Conservation (phyloP, 495 filamentous ascomycete genomes). For the Melanomma pulvis-pyrius region DNA sequence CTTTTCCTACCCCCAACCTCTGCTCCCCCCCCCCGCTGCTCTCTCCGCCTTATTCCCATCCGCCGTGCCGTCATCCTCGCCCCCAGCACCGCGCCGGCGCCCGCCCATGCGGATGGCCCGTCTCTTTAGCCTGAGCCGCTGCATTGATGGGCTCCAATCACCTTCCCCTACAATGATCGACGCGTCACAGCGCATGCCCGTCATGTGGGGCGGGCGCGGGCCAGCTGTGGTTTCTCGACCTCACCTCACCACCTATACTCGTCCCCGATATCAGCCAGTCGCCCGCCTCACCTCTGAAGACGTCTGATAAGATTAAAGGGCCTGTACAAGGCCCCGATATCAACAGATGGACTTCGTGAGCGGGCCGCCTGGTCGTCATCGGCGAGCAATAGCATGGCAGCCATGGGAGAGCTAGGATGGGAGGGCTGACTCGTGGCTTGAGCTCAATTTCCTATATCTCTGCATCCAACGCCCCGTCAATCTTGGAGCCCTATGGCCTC, state of each 20-base stretch:
- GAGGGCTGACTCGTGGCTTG: conserved; percentile 36
- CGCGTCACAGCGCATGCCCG: conserved; percentile 28
- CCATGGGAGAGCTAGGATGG: conserved; percentile 11
- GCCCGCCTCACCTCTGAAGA: conserved; percentile 16
- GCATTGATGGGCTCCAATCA: conserved; percentile 36
- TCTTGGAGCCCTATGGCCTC: conserved; percentile 22
- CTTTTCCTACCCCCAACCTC: neutral
- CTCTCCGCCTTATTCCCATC: conserved; percentile 16
- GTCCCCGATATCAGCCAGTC: neutral
- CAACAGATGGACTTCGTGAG: neutral
- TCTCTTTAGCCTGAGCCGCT: conserved; percentile 21
- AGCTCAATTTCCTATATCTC: conserved; percentile 37
- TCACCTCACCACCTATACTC: conserved; percentile 31
- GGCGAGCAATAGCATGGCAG: conserved; percentile 18
- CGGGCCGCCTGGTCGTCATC: conserved; percentile 1
- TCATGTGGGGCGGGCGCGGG: conserved; percentile 4
- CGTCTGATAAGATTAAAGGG: conserved; percentile 38
- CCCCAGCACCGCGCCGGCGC: neutral
- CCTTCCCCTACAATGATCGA: conserved; percentile 28
- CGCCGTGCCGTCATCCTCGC: neutral
- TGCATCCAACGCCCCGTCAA: conserved; percentile 9
- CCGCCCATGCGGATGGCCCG: conserved; percentile 1
- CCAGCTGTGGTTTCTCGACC: conserved; percentile 21
- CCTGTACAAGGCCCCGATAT: neutral
- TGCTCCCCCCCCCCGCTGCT: neutral